Percentiles rank a stretch among this genome's conserved stretches.
Evolutionary conservation across 306 rosid species (phyloP).

Genomic region (Rosa multiflora): DNA sequence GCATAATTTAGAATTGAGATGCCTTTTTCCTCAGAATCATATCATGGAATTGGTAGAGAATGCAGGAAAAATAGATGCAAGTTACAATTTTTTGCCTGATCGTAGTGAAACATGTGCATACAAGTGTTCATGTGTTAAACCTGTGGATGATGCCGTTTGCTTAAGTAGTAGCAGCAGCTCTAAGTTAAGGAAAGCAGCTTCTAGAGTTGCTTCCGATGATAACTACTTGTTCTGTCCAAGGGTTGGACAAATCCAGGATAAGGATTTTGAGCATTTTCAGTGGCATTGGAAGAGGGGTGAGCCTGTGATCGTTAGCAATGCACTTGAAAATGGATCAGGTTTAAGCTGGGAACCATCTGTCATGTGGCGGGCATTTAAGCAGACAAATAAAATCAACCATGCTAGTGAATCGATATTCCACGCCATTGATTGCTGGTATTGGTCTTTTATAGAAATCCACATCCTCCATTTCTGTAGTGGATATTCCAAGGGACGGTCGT

Average conservation of each 20-base stretch:
- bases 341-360: constrained; percentile 92
- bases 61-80: constrained; percentile 48
- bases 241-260: constrained; percentile 40
- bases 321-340: constrained; percentile 62
- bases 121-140: constrained; percentile 47
- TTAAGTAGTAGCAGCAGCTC: constrained; percentile 6
- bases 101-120: constrained; percentile 17
- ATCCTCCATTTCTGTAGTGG: constrained; percentile 79
- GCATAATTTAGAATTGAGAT: constrained; percentile 56
- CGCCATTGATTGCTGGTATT: constrained; percentile 80
- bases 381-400: constrained; percentile 33
- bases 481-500: constrained; percentile 46
- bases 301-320: constrained; percentile 82
- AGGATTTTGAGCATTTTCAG: constrained; percentile 68
- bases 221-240: constrained; percentile 65
- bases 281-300: constrained; percentile 85
- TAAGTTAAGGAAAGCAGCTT: constrained; percentile 55
- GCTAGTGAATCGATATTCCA: constrained; percentile 47
- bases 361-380: constrained; percentile 92
- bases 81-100: constrained; percentile 30
- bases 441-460: constrained; percentile 71
- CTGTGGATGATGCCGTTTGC: constrained; percentile 12
- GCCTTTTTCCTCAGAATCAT: constrained; percentile 35
- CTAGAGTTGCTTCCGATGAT: constrained; percentile 46
- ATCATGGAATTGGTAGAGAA: constrained; percentile 48